Evolutionary conservation across 1,284 basidiomycete species (phyloP).

Genomic region (Golubevia pallescens): DNA sequence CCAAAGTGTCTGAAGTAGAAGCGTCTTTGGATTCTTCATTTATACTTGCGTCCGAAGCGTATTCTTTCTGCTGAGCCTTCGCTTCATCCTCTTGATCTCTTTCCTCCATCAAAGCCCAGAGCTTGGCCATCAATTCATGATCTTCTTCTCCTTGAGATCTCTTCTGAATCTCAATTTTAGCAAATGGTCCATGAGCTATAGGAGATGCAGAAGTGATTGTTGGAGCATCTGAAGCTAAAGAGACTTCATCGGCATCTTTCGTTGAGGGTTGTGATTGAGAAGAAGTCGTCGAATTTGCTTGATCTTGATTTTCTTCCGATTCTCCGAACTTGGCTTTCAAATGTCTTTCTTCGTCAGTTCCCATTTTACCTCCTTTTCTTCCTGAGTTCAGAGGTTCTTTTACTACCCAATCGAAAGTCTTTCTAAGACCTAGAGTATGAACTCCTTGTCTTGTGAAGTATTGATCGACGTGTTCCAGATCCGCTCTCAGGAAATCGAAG

Average conservation of each 20-base stretch:
- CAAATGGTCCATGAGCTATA: constrained; percentile 15
- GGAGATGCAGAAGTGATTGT: not conserved
- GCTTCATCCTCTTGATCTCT: constrained; percentile 3
- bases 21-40: not conserved
- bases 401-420: constrained; percentile 77
- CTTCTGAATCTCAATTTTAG: constrained; percentile 4
- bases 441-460: constrained; percentile 84
- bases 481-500: constrained; percentile 91
- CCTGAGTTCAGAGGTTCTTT: constrained; percentile 10
- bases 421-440: constrained; percentile 77
- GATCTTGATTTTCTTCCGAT: constrained; percentile 18
- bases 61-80: not conserved
- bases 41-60: not conserved
- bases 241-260: no score
- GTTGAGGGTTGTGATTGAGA: no score
- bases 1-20: not conserved
- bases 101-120: constrained; percentile 26
- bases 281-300: no score
- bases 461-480: constrained; percentile 90
- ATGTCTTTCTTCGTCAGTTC: constrained; percentile 17
- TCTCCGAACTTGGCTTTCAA: constrained; percentile 40
- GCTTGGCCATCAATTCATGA: constrained; percentile 25
- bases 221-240: constrained; percentile 10
- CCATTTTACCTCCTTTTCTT: not conserved
- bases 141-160: constrained; percentile 32